Conservation (phyloP, 176 grass and related monocot genomes). For the Musa beccarii region DNA sequence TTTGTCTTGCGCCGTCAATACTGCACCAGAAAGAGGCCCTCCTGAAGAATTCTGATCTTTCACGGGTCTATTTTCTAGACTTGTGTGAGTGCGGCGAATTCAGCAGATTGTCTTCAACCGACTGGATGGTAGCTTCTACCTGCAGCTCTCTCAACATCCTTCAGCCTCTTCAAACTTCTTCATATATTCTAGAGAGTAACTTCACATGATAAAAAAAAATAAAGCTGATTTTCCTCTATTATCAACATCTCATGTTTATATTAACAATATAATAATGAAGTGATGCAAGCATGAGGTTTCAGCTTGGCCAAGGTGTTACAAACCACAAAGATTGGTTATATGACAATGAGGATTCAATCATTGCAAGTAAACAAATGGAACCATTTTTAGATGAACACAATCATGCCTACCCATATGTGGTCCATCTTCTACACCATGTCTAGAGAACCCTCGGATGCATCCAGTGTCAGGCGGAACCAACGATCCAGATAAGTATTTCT, state of each 20-base stretch:
- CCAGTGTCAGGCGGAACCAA: slow-evolving; percentile 58
- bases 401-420: slow-evolving; percentile 26
- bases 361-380: neutral
- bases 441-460: slow-evolving; percentile 54
- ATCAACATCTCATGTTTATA: neutral
- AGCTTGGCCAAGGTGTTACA: neutral
- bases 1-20: too few species aligned
- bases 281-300: neutral
- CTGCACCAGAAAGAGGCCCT: too few species aligned
- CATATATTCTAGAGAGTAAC: neutral
- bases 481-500: slow-evolving; percentile 79
- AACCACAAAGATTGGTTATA: neutral
- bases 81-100: neutral
- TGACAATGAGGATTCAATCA: neutral
- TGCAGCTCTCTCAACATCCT: neutral
- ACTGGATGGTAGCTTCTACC: neutral
- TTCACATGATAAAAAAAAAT: neutral
- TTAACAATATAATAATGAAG: neutral
- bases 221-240: neutral
- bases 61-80: slow-evolving; percentile 4
- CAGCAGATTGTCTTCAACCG: neutral
- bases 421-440: slow-evolving; percentile 39
- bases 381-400: neutral
- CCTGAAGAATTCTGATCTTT: neutral
- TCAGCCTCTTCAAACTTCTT: neutral